Conservation (phyloP, 495 filamentous ascomycete genomes). For the Clohesyomyces aquaticus region DNA sequence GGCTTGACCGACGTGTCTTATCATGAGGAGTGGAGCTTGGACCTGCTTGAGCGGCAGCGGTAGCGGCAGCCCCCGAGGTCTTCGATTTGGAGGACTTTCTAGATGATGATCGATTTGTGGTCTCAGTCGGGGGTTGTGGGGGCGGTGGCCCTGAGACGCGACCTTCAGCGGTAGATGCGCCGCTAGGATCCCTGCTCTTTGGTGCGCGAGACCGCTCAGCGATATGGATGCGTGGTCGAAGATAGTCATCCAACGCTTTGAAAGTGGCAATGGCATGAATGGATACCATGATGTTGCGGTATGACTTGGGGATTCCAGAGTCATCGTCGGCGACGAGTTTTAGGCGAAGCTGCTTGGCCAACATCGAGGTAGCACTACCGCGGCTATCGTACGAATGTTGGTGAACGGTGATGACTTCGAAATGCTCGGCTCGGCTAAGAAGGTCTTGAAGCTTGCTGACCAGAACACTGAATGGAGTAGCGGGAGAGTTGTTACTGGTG, state of each 20-base stretch:
- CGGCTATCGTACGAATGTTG: slow-evolving; percentile 91
- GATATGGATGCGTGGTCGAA: slow-evolving; percentile 84
- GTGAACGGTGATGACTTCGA: slow-evolving; percentile 94
- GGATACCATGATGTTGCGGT: slow-evolving; percentile 93
- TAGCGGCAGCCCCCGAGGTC: slow-evolving; percentile 21
- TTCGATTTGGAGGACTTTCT: slow-evolving; percentile 30
- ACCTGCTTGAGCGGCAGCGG: slow-evolving; percentile 50
- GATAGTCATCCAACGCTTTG: slow-evolving; percentile 94
- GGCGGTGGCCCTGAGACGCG: slow-evolving; percentile 41
- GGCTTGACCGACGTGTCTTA: slow-evolving; percentile 44
- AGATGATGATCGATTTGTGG: slow-evolving; percentile 32
- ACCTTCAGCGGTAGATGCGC: slow-evolving; percentile 69
- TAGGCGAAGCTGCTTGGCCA: slow-evolving; percentile 91
- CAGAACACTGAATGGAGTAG: slow-evolving; percentile 87
- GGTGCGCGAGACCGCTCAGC: slow-evolving; percentile 76
- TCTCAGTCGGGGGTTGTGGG: slow-evolving; percentile 29
- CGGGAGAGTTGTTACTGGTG: slow-evolving; percentile 63
- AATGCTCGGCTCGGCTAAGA: slow-evolving; percentile 94
- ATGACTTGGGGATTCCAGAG: slow-evolving; percentile 77
- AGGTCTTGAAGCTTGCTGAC: slow-evolving; percentile 95
- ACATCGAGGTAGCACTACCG: slow-evolving; percentile 91
- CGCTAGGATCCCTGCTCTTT: slow-evolving; percentile 69
- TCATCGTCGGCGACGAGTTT: slow-evolving; percentile 89
- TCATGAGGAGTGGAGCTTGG: slow-evolving; percentile 48
- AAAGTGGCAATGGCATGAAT: slow-evolving; percentile 99